These are phyloP conservation scores for Rhamnella rubrinervis DNA, from an alignment of 331 rosid species.

Conservation along the genomic window DNA sequence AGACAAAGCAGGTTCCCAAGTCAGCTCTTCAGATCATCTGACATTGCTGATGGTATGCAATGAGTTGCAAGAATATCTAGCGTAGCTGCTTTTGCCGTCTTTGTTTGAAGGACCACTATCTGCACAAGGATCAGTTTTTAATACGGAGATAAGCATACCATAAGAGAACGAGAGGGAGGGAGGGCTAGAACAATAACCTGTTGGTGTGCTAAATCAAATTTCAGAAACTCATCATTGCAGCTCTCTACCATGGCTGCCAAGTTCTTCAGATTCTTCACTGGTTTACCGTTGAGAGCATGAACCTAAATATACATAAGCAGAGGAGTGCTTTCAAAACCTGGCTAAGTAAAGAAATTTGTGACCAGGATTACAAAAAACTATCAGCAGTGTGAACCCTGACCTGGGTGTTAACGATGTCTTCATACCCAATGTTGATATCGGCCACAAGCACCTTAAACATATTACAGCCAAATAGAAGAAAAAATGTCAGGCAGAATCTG, in stretches of 20 bases:
- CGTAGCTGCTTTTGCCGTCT: conserved; percentile 78
- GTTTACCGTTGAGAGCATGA: conserved; percentile 48
- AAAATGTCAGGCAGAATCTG: background rate
- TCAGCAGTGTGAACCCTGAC: conserved; percentile 18
- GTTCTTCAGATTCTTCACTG: conserved; percentile 46
- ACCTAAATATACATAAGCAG: conserved; percentile 24
- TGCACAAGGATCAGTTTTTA: conserved; percentile 35
- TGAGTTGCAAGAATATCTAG: conserved; percentile 85
- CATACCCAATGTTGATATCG: conserved; percentile 56
- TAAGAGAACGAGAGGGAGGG: background rate
- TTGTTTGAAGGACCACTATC: conserved; percentile 76
- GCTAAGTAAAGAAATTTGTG: background rate
- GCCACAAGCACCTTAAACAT: conserved; percentile 50
- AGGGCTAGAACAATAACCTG: conserved; percentile 33
- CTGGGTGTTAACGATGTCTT: conserved; percentile 58
- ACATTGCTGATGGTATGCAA: conserved; percentile 88
- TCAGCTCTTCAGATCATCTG: conserved; percentile 81
- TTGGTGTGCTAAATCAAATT: conserved; percentile 51
- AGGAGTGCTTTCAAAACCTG: background rate
- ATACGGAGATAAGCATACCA: background rate
- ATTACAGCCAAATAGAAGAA: background rate
- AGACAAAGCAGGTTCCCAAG: background rate
- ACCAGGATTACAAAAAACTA: background rate
- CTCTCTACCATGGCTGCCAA: conserved; percentile 54
- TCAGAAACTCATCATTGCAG: conserved; percentile 43